Evolutionary conservation across 2,329 filamentous ascomycete species (phyloP).

Genomic region (Salinomyces thailandicus): DNA sequence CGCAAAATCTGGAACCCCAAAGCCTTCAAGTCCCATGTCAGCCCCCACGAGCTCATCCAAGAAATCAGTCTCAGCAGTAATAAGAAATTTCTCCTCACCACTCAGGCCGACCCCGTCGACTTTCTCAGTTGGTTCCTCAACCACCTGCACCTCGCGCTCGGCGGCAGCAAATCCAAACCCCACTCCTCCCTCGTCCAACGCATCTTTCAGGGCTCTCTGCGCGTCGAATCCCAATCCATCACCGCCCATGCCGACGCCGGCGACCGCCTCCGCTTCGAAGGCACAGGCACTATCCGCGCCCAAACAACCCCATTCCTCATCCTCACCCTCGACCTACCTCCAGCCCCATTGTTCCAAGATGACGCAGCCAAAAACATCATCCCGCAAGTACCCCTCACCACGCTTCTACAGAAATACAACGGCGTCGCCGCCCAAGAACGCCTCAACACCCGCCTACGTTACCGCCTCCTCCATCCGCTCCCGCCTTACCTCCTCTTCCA

Average conservation of each 20-base stretch:
- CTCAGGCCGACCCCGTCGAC: constrained; percentile 90
- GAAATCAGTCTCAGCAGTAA: constrained; percentile 83
- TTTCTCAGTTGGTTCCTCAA: constrained; percentile 98
- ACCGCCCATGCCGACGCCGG: constrained; percentile 70
- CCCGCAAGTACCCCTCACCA: constrained; percentile 74
- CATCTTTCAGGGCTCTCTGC: constrained; percentile 85
- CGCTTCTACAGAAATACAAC: constrained; percentile 85
- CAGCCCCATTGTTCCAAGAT: constrained; percentile 91
- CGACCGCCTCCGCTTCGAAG: constrained; percentile 85
- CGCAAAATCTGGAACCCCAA: constrained; percentile 97
- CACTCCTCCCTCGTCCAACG: constrained; percentile 78
- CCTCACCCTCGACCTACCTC: constrained; percentile 82
- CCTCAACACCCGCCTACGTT: constrained; percentile 76
- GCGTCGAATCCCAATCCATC: constrained; percentile 28
- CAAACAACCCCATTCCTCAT: constrained; percentile 76
- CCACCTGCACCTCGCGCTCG: constrained; percentile 81
- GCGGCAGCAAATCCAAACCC: constrained; percentile 78
- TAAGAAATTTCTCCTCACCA: constrained; percentile 83
- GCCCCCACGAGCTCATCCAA: constrained; percentile 91
- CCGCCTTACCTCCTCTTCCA: constrained; percentile 89
- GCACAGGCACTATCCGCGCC: constrained; percentile 61
- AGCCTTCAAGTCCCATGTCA: constrained; percentile 93
- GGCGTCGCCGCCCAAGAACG: constrained; percentile 79
- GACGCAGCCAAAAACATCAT: constrained; percentile 93
- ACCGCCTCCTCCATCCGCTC: constrained; percentile 78